Evolutionary conservation across 164 flowering plant genomes (phyloP).

Genomic region (Tinospora cordifolia): DNA sequence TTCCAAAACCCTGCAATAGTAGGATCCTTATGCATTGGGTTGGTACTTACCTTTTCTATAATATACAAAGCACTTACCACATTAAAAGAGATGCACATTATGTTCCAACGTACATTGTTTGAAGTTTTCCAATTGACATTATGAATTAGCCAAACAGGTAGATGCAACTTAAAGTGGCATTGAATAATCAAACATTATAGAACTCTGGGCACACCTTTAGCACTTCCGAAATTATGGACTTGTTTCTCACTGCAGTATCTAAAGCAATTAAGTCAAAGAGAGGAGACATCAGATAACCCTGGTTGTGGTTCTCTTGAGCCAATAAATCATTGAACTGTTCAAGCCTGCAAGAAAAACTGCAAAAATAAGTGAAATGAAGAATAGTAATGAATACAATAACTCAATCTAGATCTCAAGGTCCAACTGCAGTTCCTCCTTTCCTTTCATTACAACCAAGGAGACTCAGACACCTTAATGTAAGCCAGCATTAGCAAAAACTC

Average conservation of each 20-base stretch:
- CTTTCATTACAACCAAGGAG: too few relatives aligned
- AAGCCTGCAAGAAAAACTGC: slow-evolving; percentile 45
- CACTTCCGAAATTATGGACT: slow-evolving; percentile 34
- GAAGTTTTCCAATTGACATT: background rate
- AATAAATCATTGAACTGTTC: slow-evolving; percentile 95
- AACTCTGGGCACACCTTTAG: slow-evolving; percentile 40
- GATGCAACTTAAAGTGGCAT: background rate
- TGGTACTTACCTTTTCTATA: background rate
- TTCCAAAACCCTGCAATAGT: background rate
- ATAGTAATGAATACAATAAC: background rate
- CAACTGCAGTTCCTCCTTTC: background rate
- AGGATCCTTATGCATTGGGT: background rate
- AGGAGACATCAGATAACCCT: slow-evolving; percentile 30
- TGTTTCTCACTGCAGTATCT: slow-evolving; percentile 25
- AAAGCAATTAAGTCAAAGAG: slow-evolving; percentile 46
- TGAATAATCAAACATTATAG: background rate
- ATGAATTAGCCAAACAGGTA: background rate
- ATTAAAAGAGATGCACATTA: background rate
- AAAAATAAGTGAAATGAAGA: background rate
- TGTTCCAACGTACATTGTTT: background rate
- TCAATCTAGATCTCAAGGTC: background rate
- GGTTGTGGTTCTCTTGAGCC: slow-evolving; percentile 59
- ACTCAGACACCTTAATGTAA: too few relatives aligned
- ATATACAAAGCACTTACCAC: background rate
- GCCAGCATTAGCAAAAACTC: background rate